Conservation (phyloP, 257 asterid genomes). For the Solanum habrochaites region DNA sequence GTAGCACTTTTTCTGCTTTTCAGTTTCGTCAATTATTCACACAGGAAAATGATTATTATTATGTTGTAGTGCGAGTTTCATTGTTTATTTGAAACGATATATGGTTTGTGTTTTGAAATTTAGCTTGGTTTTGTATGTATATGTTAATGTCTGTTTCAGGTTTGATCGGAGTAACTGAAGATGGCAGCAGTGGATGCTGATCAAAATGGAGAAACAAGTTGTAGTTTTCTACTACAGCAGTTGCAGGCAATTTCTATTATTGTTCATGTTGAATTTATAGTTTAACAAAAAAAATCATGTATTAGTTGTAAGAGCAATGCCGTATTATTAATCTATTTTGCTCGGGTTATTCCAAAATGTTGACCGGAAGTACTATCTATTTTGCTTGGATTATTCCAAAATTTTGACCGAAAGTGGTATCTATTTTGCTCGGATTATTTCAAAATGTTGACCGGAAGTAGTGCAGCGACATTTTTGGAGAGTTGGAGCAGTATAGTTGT, state of each 20-base stretch:
- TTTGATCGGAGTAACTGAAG: conserved; percentile 12
- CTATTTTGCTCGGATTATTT: neutral
- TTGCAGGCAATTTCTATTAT: conserved; percentile 40
- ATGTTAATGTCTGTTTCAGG: neutral
- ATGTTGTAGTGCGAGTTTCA: neutral
- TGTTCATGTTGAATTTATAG: neutral
- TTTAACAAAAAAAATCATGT: neutral
- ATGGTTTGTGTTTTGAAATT: neutral
- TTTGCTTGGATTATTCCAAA: neutral
- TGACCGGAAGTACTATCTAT: neutral
- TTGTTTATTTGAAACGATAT: neutral
- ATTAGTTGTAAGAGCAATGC: neutral
- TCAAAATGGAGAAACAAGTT: conserved; percentile 46
- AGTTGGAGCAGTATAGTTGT: neutral
- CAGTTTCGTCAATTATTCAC: neutral
- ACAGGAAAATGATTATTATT: neutral
- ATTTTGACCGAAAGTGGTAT: neutral
- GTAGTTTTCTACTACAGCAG: conserved; percentile 76
- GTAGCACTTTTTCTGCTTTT: neutral
- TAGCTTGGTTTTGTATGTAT: neutral
- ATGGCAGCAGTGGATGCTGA: conserved; percentile 55
- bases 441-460: neutral
- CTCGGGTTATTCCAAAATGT: neutral
- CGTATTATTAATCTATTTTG: neutral
- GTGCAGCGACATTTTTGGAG: neutral